A percentile compares a stretch with the other conserved stretches of the same genome.
Conservation (phyloP, 768 basidiomycete genomes). For the Lentinula aciculospora region DNA sequence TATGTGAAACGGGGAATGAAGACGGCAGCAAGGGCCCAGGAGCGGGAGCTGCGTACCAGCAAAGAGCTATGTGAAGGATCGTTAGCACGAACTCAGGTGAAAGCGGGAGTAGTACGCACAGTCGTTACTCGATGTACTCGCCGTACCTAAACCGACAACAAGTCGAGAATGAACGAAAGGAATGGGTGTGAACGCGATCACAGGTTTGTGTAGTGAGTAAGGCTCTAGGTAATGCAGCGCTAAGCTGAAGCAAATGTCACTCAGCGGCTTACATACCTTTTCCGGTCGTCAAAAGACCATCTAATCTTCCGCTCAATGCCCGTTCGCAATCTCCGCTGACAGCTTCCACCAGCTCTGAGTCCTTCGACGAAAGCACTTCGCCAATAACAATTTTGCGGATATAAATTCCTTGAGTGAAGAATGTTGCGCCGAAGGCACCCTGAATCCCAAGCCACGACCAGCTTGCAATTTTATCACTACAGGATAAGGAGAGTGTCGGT, state of each 20-base stretch:
- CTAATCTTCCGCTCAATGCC: slow-evolving; percentile 59
- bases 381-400: slow-evolving; percentile 65
- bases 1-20: background rate
- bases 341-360: slow-evolving; percentile 24
- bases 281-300: slow-evolving; percentile 17
- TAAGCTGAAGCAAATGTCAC: background rate
- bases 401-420: slow-evolving; percentile 55
- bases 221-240: slow-evolving; percentile 11
- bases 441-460: slow-evolving; percentile 87
- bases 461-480: slow-evolving; percentile 89
- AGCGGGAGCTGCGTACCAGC: slow-evolving; percentile 54
- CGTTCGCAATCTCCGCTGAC: slow-evolving; percentile 61
- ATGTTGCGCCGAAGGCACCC: slow-evolving; percentile 63
- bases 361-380: slow-evolving; percentile 37
- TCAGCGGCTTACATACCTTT: background rate
- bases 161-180: slow-evolving; percentile 56
- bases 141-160: slow-evolving; percentile 18
- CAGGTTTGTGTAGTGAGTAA: slow-evolving; percentile 46
- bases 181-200: slow-evolving; percentile 51
- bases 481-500: slow-evolving; percentile 81
- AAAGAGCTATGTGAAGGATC: slow-evolving; percentile 45
- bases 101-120: slow-evolving; percentile 32
- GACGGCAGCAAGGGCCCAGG: background rate
- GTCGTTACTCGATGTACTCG: slow-evolving; percentile 59
- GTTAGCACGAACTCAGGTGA: background rate